phyloP scores from a whole-genome alignment of 805 yeast species.

The Yarrowia keelungensis region DNA sequence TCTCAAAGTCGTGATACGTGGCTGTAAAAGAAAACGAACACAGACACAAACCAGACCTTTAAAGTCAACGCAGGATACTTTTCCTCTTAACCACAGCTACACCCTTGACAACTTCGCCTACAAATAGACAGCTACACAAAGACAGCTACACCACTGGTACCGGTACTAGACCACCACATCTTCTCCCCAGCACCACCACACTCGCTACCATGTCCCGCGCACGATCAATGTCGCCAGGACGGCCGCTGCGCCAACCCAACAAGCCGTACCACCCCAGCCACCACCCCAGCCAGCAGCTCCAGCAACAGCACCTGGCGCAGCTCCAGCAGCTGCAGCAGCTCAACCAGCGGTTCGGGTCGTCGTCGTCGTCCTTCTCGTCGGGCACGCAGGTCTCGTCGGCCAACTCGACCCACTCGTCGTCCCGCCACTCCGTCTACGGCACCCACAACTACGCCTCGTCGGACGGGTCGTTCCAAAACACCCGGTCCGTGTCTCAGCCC shows the following conservation, averaged over 20 bases:
- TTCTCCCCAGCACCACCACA: too few relatives aligned
- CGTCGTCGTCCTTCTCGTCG: slow-evolving; percentile 35
- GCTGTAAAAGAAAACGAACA: too few relatives aligned
- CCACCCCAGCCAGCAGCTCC: slow-evolving; percentile 32
- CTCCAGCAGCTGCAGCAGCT: slow-evolving; percentile 39
- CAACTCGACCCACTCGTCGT: slow-evolving; percentile 21
- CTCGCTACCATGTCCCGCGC: slow-evolving; percentile 16
- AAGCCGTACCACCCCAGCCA: not conserved
- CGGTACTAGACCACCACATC: too few relatives aligned
- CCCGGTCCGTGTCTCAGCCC: slow-evolving; percentile 28
- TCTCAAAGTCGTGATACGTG: too few relatives aligned
- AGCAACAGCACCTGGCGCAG: slow-evolving; percentile 38
- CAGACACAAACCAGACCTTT: too few relatives aligned
- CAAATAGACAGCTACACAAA: too few relatives aligned
- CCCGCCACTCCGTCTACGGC: slow-evolving; percentile 35
- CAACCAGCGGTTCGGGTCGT: slow-evolving; percentile 38
- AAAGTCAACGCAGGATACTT: too few relatives aligned
- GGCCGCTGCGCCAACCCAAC: slow-evolving; percentile 22
- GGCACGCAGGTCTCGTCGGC: slow-evolving; percentile 13
- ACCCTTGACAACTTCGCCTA: too few relatives aligned
- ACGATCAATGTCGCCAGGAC: slow-evolving; percentile 32
- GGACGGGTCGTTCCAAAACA: not conserved
- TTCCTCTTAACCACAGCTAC: too few relatives aligned
- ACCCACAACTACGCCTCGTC: slow-evolving; percentile 29
- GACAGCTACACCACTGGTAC: too few relatives aligned